Conservation (phyloP, 164 flowering plant genomes). For the Vitis labrusca region DNA sequence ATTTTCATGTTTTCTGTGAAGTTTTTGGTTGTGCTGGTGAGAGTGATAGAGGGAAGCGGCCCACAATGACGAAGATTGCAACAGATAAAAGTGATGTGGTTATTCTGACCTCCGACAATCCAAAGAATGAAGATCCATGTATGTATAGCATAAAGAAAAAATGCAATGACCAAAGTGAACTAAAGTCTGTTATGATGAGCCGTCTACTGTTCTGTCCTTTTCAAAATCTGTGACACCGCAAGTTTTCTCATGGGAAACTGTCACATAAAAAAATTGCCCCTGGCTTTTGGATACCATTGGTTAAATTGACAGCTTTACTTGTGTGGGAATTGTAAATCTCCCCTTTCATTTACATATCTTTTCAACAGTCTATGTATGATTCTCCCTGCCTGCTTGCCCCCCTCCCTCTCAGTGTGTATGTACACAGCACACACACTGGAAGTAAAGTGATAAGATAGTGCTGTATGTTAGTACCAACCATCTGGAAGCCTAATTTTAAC, state of each 20-base stretch:
- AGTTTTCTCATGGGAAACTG: not conserved
- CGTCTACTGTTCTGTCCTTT: not conserved
- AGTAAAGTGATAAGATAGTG: no score
- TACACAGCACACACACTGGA: no score
- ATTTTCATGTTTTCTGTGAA: constrained; percentile 21
- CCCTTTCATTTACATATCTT: no score
- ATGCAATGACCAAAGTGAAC: not conserved
- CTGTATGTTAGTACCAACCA: not conserved
- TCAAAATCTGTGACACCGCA: not conserved
- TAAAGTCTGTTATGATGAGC: not conserved
- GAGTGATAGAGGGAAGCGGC: constrained; percentile 77
- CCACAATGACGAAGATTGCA: constrained; percentile 89
- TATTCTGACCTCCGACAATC: constrained; percentile 93
- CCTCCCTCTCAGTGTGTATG: no score
- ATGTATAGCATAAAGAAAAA: constrained; percentile 23
- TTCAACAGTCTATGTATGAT: no score
- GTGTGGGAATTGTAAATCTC: no score
- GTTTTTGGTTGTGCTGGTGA: constrained; percentile 73
- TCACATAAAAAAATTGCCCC: not conserved
- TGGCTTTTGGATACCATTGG: no score
- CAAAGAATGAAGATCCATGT: constrained; percentile 90
- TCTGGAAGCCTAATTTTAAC: constrained; percentile 10
- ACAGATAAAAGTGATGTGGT: constrained; percentile 96
- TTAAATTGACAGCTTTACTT: no score
- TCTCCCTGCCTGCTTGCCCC: no score